Evolutionary conservation across 495 filamentous ascomycete species (phyloP).

Genomic region (Hypoxylon cercidicola): DNA sequence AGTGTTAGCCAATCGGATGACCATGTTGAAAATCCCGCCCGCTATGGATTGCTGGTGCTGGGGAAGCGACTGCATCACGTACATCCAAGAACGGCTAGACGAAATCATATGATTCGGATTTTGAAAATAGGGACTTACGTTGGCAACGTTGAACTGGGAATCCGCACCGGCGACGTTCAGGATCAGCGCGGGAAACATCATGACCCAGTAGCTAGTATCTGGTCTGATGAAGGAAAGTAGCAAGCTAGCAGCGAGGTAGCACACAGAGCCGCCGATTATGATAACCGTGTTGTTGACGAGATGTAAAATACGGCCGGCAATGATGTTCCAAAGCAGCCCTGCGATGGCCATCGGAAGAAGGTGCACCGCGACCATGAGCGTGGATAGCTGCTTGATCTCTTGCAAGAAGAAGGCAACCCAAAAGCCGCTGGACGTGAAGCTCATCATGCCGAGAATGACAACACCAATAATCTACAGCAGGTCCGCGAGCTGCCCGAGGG

Average conservation of each 20-base stretch:
- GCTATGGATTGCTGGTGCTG: conserved; percentile 66
- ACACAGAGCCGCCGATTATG: conserved; percentile 57
- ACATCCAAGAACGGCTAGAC: conserved; percentile 55
- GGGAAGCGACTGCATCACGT: conserved; percentile 64
- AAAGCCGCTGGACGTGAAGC: conserved; percentile 60
- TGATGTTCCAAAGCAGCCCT: conserved; percentile 60
- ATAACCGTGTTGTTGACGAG: conserved; percentile 61
- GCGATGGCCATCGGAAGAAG: conserved; percentile 66
- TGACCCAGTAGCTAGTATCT: conserved; percentile 65
- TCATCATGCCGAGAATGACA: conserved; percentile 63
- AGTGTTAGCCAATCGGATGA: conserved; percentile 62
- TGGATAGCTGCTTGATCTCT: conserved; percentile 57
- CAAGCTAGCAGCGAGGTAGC: conserved; percentile 56
- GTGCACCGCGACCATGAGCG: conserved; percentile 63
- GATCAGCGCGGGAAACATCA: conserved; percentile 65
- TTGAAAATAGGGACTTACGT: conserved; percentile 52
- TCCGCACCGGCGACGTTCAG: conserved; percentile 66
- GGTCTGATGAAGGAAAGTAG: conserved; percentile 54
- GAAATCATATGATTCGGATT: not conserved
- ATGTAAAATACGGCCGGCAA: conserved; percentile 62
- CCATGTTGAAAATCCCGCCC: conserved; percentile 68
- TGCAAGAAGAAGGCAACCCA: conserved; percentile 69
- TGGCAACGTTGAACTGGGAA: conserved; percentile 70
- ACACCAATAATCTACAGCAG: conserved; percentile 64
- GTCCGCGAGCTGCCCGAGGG: conserved; percentile 74